Evolutionary conservation across 495 filamentous ascomycete species (phyloP).

Genomic region (Daldinia bambusicola): DNA sequence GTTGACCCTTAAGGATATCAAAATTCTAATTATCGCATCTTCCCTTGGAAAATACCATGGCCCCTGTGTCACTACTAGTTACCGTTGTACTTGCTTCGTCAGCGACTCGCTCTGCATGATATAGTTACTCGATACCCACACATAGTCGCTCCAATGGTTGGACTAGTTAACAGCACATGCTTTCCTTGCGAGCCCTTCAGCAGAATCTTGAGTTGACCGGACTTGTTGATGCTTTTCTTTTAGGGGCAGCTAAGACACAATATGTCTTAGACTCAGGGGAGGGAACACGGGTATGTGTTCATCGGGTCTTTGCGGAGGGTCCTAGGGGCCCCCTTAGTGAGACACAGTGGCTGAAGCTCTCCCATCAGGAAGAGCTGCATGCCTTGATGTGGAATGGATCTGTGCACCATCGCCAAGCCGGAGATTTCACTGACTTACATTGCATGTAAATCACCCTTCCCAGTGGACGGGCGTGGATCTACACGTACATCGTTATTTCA

Average conservation of each 20-base stretch:
- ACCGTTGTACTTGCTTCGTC: conserved; percentile 25
- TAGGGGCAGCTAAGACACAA: conserved; percentile 32
- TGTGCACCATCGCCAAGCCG: conserved; percentile 36
- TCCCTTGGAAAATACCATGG: conserved; percentile 15
- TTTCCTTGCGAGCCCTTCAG: conserved; percentile 1
- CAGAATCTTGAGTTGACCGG: neutral
- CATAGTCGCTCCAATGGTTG: conserved; percentile 6
- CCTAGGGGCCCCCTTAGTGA: conserved; percentile 22
- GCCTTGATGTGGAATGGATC: conserved; percentile 43
- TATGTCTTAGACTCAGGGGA: conserved; percentile 28
- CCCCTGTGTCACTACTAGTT: neutral
- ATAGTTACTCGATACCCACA: conserved; percentile 6
- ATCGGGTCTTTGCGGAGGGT: conserved; percentile 34
- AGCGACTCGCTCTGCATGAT: conserved; percentile 21
- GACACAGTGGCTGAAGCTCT: conserved; percentile 34
- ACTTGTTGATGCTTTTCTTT: conserved; percentile 11
- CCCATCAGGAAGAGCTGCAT: conserved; percentile 21
- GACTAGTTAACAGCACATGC: conserved; percentile 4
- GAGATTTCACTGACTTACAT: conserved; percentile 44
- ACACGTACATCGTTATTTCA: conserved; percentile 30
- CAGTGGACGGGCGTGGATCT: conserved; percentile 37
- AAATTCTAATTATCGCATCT: conserved; percentile 19
- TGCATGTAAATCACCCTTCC: conserved; percentile 25
- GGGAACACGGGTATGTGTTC: conserved; percentile 26
- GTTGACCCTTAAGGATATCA: conserved; percentile 1